These are phyloP conservation scores for Penicillium sp. DNA, from an alignment of 2,329 filamentous ascomycete species.

Conservation along the genomic window DNA sequence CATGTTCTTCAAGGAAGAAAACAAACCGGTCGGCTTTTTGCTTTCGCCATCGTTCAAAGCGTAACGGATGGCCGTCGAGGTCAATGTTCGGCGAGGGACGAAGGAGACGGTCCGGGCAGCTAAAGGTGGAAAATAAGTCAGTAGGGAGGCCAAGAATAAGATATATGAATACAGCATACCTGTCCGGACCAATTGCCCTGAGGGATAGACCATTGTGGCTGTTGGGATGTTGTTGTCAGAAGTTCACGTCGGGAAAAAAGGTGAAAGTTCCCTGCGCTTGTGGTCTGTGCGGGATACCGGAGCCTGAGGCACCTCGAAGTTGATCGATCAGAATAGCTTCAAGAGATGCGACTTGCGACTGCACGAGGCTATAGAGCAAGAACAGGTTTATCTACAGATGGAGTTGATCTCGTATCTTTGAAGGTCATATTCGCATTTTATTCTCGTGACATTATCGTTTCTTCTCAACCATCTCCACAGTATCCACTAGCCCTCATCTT, in stretches of 20 bases:
- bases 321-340: slow-evolving; percentile 23
- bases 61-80: slow-evolving; percentile 32
- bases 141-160: background rate
- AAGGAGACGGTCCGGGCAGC: slow-evolving; percentile 36
- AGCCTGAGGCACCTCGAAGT: slow-evolving; percentile 15
- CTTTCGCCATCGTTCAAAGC: slow-evolving; percentile 30
- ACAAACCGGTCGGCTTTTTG: slow-evolving; percentile 23
- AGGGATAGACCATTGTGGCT: slow-evolving; percentile 42
- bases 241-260: slow-evolving; percentile 33
- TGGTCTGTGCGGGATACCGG: slow-evolving; percentile 23
- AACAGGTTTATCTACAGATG: background rate
- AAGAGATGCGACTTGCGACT: slow-evolving; percentile 8
- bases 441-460: slow-evolving; percentile 3
- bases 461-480: slow-evolving; percentile 31
- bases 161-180: slow-evolving; percentile 27
- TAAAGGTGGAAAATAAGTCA: slow-evolving; percentile 1
- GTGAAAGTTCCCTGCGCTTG: slow-evolving; percentile 25
- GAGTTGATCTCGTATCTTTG: background rate
- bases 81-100: slow-evolving; percentile 39
- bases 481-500: slow-evolving; percentile 32
- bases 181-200: slow-evolving; percentile 41
- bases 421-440: background rate
- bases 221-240: slow-evolving; percentile 27
- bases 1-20: slow-evolving; percentile 39
- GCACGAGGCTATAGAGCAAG: background rate